phyloP scores from a whole-genome alignment of 805 yeast genomes.

The Pichia deserticola region DNA sequence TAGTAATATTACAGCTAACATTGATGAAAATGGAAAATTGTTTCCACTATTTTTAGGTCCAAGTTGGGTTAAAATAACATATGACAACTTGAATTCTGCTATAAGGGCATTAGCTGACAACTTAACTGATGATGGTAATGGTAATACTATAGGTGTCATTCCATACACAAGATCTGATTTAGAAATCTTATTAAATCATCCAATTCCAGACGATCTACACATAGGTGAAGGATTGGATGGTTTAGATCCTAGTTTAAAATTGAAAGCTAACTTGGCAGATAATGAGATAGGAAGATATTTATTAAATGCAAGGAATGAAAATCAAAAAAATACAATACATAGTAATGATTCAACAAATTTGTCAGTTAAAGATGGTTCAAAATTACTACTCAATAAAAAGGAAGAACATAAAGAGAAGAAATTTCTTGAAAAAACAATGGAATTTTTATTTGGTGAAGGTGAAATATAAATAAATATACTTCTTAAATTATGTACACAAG shows the following conservation, averaged over 20 bases:
- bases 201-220: conserved; percentile 7
- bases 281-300: conserved; percentile 9
- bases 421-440: conserved; percentile 5
- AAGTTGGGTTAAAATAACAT: conserved; percentile 89
- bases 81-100: conserved; percentile 66
- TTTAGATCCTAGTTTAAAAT: conserved; percentile 2
- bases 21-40: conserved; percentile 1
- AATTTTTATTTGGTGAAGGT: conserved; percentile 11
- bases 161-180: conserved; percentile 50
- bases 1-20: not conserved
- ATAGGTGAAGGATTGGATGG: conserved; percentile 11
- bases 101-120: conserved; percentile 80
- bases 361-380: conserved; percentile 10
- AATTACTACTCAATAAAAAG: conserved; percentile 3
- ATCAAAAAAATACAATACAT: not conserved
- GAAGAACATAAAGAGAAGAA: not conserved
- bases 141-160: conserved; percentile 49
- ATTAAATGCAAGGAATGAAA: not conserved
- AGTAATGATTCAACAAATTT: not conserved
- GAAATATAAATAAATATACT: conserved; percentile 4
- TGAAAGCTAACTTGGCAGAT: conserved; percentile 5
- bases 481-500: too few species aligned
- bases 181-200: conserved; percentile 5
- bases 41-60: conserved; percentile 75
- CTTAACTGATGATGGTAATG: conserved; percentile 49